A percentile compares a stretch with the other conserved stretches of the same genome.
phyloP scores from a whole-genome alignment of 345 rosid species.

The Corchorus olitorius region DNA sequence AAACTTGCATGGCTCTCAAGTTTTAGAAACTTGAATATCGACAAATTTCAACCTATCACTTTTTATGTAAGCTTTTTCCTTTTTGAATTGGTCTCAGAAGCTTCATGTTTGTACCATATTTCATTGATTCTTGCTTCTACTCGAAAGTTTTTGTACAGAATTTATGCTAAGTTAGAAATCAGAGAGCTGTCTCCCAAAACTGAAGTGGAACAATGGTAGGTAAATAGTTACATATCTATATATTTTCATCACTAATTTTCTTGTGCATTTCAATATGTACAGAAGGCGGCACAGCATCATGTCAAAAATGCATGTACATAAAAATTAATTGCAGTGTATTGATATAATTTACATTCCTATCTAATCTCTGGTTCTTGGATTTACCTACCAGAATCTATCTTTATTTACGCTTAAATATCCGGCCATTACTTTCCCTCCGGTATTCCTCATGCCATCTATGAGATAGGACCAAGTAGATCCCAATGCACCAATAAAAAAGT shows the following conservation, averaged over 20 bases:
- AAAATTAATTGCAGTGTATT: neutral
- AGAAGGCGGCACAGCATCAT: neutral
- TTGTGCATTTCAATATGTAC: slow-evolving; percentile 4
- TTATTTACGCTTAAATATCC: slow-evolving; percentile 93
- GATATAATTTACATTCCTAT: slow-evolving; percentile 7
- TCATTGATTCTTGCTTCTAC: no score
- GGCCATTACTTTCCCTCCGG: slow-evolving; percentile 93
- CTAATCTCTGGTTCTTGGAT: neutral
- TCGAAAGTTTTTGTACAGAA: no score
- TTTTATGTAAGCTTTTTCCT: no score
- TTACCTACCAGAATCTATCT: slow-evolving; percentile 85
- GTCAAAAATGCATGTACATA: neutral
- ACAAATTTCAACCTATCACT: no score
- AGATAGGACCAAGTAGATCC: slow-evolving; percentile 98
- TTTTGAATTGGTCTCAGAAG: no score
- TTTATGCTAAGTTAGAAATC: no score
- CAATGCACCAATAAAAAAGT: slow-evolving; percentile 88
- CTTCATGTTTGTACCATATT: no score
- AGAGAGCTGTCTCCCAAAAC: no score
- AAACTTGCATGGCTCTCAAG: no score
- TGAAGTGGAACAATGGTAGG: neutral
- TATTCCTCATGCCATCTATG: slow-evolving; percentile 94
- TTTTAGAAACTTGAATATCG: no score
- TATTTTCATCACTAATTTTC: neutral
- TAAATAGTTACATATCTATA: neutral